Evolutionary conservation across 306 rosid species (phyloP).

Genomic region (Quercus variabilis): DNA sequence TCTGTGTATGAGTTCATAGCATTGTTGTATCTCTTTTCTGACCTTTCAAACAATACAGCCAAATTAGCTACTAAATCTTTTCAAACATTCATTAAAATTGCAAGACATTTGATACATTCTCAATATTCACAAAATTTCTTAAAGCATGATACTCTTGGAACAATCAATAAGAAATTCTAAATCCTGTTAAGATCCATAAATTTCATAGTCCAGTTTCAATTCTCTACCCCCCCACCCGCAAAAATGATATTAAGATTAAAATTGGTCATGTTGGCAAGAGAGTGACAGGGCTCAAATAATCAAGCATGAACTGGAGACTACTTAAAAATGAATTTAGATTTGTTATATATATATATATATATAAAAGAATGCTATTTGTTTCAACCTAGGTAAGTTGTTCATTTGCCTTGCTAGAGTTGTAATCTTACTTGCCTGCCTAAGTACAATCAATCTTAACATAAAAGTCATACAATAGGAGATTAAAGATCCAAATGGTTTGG

Average conservation of each 20-base stretch:
- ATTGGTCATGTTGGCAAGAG: not conserved
- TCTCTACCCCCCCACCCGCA: not conserved
- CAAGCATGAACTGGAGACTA: not conserved
- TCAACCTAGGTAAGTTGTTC: not conserved
- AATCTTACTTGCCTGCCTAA: not conserved
- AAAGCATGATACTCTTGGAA: not conserved
- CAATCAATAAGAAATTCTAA: not conserved
- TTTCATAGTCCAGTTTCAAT: not conserved
- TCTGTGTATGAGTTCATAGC: constrained; percentile 79
- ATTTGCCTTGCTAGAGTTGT: not conserved
- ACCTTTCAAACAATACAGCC: constrained; percentile 43
- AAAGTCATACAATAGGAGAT: not conserved
- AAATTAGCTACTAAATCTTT: constrained; percentile 2
- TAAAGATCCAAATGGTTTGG: not conserved
- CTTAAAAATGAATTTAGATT: not conserved
- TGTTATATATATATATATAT: not conserved
- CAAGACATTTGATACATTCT: not conserved
- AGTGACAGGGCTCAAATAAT: not conserved
- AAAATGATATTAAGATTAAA: no score
- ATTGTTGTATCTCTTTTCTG: constrained; percentile 66
- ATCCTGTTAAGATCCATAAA: not conserved
- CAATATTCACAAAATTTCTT: not conserved
- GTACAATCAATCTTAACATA: not conserved
- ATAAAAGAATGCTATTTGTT: not conserved
- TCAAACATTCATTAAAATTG: constrained; percentile 4